Evolutionary conservation across 129 eudicot species (phyloP), one percentile per base, ranked within the genome.

Genomic region (Erigeron canadensis): DNA sequence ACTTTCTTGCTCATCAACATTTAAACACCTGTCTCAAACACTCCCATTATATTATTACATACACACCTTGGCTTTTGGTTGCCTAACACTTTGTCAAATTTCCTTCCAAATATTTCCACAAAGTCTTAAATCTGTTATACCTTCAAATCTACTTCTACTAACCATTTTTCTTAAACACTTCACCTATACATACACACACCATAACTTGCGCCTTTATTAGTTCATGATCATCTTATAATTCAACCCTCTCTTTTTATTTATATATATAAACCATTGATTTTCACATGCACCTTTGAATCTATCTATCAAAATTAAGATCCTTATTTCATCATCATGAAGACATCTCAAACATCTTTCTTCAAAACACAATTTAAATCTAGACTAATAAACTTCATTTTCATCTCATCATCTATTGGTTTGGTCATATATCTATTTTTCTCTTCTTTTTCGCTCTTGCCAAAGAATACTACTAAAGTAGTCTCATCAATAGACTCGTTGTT

Each of bases 381-480:
- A 39, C 65, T 78, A 0, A 70, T 69, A 58, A 76, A 63, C 78
- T 59, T 84, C 71, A 13, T 84, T n/a, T 43, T 78, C 53, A 38
- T 81, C 37, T 73, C 88, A 8, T 64, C 73, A 37, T 76, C 77
- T 18, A 10, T 84, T 6, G 68, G 82, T 48, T 48, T 82, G 8
- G 71, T 81, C 0, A 8, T 80, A 17, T 89, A 82, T 37, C 63
- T 81, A n/a, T n/a, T 80, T 10, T 64, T 64, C 16, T 15, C 81
- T 0, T 75, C 87, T 6, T 21, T 82, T 41, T 62, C 83, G 12
- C 69, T 85, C 44, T 21, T 77, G 11, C 87, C 85, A 0, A 83
- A 40, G n/a, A n/a, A n/a, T n/a, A n/a, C n/a, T 47, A 41, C 82
- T 5, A 77, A 66, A 13, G 37, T 65, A 28, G 2, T 28, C 34